Percentiles rank a stretch among this genome's conserved stretches.
phyloP scores from a whole-genome alignment of 2,329 filamentous ascomycete genomes.

The Talaromyces marneffei region DNA sequence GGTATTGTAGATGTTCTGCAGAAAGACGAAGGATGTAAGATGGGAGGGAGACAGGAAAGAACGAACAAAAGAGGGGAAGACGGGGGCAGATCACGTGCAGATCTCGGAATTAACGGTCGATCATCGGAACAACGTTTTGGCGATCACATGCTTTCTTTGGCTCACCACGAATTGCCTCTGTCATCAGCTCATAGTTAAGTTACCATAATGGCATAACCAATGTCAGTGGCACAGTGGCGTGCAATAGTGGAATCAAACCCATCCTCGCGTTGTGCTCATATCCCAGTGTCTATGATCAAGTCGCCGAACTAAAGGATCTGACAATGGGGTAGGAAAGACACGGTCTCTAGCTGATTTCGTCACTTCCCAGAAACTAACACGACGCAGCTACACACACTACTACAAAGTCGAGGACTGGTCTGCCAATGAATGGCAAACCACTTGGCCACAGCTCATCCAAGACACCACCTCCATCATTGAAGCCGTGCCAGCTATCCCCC shows the following conservation, averaged over 20 bases:
- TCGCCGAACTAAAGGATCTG: neutral
- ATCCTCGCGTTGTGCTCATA: neutral
- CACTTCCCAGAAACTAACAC: neutral
- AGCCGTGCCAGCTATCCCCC: neutral
- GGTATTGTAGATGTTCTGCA: no score
- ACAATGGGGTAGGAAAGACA: neutral
- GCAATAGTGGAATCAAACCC: neutral
- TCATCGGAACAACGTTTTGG: constrained; percentile 4
- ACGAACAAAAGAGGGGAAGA: neutral
- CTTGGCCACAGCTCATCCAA: neutral
- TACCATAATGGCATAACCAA: neutral
- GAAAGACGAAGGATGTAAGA: no score
- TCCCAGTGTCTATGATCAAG: neutral
- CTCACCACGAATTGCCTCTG: neutral
- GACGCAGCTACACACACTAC: constrained; percentile 1
- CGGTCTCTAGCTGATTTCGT: neutral
- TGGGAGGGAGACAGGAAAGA: neutral
- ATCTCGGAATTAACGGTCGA: neutral
- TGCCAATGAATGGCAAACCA: neutral
- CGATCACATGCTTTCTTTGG: neutral
- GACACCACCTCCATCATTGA: neutral
- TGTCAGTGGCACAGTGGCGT: neutral
- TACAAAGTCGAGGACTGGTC: neutral
- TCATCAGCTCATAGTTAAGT: neutral
- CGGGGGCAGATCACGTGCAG: neutral